phyloP scores from a whole-genome alignment of 257 asterid species.

The Nicotiana undulata region DNA sequence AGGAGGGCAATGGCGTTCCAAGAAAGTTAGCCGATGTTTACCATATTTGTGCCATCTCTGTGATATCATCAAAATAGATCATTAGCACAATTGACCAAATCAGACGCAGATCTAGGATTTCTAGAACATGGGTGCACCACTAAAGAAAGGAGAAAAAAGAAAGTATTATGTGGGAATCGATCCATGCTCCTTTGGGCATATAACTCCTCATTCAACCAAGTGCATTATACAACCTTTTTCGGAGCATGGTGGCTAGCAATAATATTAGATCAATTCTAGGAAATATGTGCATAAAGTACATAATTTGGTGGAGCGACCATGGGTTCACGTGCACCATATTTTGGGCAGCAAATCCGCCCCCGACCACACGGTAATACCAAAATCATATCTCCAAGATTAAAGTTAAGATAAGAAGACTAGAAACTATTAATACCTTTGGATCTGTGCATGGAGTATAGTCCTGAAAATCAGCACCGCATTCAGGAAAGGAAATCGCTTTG shows the following conservation, averaged over 20 bases:
- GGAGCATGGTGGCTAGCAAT: too few relatives aligned
- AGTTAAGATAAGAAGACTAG: not conserved
- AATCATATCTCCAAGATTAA: not conserved
- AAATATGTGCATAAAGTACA: too few relatives aligned
- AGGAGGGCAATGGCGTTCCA: conserved; percentile 92
- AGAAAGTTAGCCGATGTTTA: conserved; percentile 51
- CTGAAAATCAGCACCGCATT: conserved; percentile 41
- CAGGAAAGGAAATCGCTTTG: conserved; percentile 34
- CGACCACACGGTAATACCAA: not conserved
- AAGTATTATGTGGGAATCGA: too few relatives aligned
- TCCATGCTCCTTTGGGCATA: too few relatives aligned
- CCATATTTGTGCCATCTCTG: conserved; percentile 75
- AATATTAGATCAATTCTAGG: too few relatives aligned
- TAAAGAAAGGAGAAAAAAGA: too few relatives aligned
- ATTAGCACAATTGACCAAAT: not conserved
- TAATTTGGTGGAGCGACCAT: too few relatives aligned
- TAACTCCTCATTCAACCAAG: too few relatives aligned
- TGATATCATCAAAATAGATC: not conserved
- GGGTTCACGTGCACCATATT: too few relatives aligned
- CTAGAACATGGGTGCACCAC: too few relatives aligned
- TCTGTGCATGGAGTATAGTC: conserved; percentile 81
- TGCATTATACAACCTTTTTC: too few relatives aligned
- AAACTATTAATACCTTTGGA: conserved; percentile 38
- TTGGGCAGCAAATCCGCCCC: too few relatives aligned
- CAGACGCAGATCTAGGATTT: not conserved